Conservation (phyloP, 495 filamentous ascomycete genomes). For the Penicillium atrosanguineum region DNA sequence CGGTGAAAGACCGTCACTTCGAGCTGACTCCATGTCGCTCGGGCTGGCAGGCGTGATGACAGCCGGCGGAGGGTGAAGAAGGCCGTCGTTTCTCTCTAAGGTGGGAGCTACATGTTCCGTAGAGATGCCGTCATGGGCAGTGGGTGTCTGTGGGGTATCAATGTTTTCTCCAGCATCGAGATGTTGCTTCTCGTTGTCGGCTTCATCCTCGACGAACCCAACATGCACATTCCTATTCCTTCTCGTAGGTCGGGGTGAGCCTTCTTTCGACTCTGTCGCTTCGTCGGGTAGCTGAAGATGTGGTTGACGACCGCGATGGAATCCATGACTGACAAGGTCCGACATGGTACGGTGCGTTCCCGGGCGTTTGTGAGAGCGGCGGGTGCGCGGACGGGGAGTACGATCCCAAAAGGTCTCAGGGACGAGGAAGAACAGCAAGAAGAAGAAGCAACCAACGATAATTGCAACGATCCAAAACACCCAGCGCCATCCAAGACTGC, state of each 20-base stretch:
- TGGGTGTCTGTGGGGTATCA: not conserved
- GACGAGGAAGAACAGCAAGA: constrained; percentile 82
- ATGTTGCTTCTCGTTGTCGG: constrained; percentile 16
- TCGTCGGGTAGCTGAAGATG: constrained; percentile 21
- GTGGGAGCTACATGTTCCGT: constrained; percentile 5
- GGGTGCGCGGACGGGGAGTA: constrained; percentile 58
- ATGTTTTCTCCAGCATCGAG: not conserved
- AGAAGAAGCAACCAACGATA: constrained; percentile 70
- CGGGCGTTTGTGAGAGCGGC: constrained; percentile 38
- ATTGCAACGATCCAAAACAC: constrained; percentile 81
- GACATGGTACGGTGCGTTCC: constrained; percentile 37
- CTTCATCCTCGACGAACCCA: constrained; percentile 49
- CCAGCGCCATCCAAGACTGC: constrained; percentile 82
- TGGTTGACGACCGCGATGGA: constrained; percentile 32
- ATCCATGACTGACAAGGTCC: constrained; percentile 36
- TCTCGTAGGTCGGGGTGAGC: constrained; percentile 8
- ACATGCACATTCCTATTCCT: constrained; percentile 46
- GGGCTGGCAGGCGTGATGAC: constrained; percentile 3
- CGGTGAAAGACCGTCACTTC: constrained; percentile 21
- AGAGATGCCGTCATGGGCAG: constrained; percentile 2
- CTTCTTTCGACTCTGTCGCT: constrained; percentile 8
- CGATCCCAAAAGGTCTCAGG: constrained; percentile 98
- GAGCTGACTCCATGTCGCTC: constrained; percentile 25
- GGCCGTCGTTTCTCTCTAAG: constrained; percentile 14
- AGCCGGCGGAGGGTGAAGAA: constrained; percentile 8